Evolutionary conservation across 129 eudicot species (phyloP), one percentile per base, ranked within the genome.

Genomic region (Tagetes erecta): DNA sequence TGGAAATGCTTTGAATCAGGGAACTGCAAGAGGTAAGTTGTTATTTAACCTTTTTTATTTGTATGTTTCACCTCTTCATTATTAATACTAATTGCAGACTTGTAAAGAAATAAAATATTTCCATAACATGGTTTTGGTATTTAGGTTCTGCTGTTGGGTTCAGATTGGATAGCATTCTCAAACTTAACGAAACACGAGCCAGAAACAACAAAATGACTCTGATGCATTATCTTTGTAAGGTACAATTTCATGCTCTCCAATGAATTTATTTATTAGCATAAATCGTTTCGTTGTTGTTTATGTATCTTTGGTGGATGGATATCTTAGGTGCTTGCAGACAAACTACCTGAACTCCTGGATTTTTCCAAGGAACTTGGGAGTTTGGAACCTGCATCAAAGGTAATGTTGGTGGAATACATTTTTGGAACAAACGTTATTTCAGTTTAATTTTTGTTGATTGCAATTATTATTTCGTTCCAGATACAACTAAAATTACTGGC

Each of bases 1-100:
- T 56, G 98, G 98, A 67, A 94, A 94, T 88, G 98, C 98, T 68
- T 80, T 94, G 83, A 94, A 94, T 84, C 98, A 94, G 83, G 98
- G 98, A 75, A 94, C 98, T 50, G 80, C 96, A 34, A 80, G 97
- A 80, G 97, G 97, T 94, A 30, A 71, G 88, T 83, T 70, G 70
- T 68, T 46, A 20, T 41, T 42, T 58, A 39, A 36, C 20, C 58
- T 79, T 58, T 39, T 68, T 65, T 36, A 33, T 66, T 12, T 53
- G 34, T 7, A 36, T 57, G 13, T 30, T 30, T 46, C 8, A 5
- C 20, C 67, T 35, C 67, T 60, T 11, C 44, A 12, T 1, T 8
- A 60, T 60, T 60, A 36, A 62, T 62, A 37, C 8, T 13, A 62
- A 11, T 62, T 36, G 31, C 45, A 35, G 27, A 59, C n/a, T 59